Evolutionary conservation across 345 rosid species (phyloP), one percentile per base, ranked within the genome.

Genomic region (Salix caprea): DNA sequence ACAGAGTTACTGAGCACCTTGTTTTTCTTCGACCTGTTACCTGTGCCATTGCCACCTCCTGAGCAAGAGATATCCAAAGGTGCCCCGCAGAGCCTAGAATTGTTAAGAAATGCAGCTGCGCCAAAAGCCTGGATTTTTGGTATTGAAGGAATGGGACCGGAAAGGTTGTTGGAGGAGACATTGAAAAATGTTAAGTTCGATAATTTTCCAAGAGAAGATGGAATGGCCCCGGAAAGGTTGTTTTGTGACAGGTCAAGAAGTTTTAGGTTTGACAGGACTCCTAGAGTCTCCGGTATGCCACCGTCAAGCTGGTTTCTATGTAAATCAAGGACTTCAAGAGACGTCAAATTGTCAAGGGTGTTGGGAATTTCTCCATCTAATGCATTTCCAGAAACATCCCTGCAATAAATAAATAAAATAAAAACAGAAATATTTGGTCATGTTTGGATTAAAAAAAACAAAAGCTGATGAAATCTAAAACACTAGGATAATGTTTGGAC

Each of bases 301-400:
- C 97, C 98, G 68, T 65, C 82, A 70, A 94, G 79, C 37, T 67
- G 85, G 87, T 94, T 94, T 50, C 26, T 67, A 78, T 86, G 97
- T 54, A 92, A 82, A 77, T 94, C 93, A 65, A 94, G 97, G 24
- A 94, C 83, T 89, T 92, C 82, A 68, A 94, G 84, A 83, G 84
- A 82, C 70, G 91, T 85, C 87, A 94, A 83, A 85, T 92, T 91
- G 78, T 86, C 78, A 70, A 94, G 78, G 23, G 87, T 81, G 71
- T 54, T 73, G n/a, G 97, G 90, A 79, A 92, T 86, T 75, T 85
- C 87, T 76, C 97, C 97, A 73, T 76, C 85, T 72, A 94, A 82
- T 40, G 54, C 79, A 91, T 94, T 94, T 19, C 90, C 91, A 70
- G 97, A 92, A 73, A 94, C 78, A 88, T 94, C 91, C 88, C 98